Percentiles rank a stretch among this genome's conserved stretches.
These are phyloP conservation scores for Phylloporus sp. DNA, from an alignment of 768 basidiomycete species.

Conservation along the genomic window DNA sequence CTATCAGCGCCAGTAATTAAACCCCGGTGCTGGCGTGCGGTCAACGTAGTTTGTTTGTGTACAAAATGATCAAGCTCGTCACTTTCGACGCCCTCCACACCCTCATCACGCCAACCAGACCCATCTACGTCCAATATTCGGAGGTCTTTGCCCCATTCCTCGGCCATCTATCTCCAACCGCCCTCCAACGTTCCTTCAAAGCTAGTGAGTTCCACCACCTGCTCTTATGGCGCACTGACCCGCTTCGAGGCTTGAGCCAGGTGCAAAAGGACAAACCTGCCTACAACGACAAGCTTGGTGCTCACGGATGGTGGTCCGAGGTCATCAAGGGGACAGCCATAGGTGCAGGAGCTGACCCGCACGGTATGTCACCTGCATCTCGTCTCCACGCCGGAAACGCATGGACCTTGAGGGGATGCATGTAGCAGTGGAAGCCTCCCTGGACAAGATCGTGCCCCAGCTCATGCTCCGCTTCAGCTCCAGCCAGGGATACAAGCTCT, in stretches of 20 bases:
- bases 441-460: constrained; percentile 51
- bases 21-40: constrained; percentile 4
- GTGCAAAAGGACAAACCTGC: constrained; percentile 56
- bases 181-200: constrained; percentile 56
- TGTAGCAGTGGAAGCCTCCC: constrained; percentile 49
- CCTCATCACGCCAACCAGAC: constrained; percentile 61
- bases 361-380: constrained; percentile 37
- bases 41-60: constrained; percentile 15
- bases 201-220: constrained; percentile 34
- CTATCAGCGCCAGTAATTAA: constrained; percentile 15
- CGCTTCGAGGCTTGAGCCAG: constrained; percentile 39
- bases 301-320: constrained; percentile 68
- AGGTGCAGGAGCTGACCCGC: constrained; percentile 63
- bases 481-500: constrained; percentile 60
- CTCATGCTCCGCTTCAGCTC: constrained; percentile 70
- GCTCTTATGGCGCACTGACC: not conserved
- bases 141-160: constrained; percentile 63
- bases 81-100: constrained; percentile 80
- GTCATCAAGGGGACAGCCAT: constrained; percentile 71
- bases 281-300: constrained; percentile 44
- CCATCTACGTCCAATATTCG: constrained; percentile 59
- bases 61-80: constrained; percentile 49
- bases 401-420: constrained; percentile 13
- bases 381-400: constrained; percentile 18
- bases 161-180: constrained; percentile 50